These are phyloP conservation scores for Pilasporangium apinafurcum DNA, from an alignment of 352 stramenopile species.

Conservation along the genomic window DNA sequence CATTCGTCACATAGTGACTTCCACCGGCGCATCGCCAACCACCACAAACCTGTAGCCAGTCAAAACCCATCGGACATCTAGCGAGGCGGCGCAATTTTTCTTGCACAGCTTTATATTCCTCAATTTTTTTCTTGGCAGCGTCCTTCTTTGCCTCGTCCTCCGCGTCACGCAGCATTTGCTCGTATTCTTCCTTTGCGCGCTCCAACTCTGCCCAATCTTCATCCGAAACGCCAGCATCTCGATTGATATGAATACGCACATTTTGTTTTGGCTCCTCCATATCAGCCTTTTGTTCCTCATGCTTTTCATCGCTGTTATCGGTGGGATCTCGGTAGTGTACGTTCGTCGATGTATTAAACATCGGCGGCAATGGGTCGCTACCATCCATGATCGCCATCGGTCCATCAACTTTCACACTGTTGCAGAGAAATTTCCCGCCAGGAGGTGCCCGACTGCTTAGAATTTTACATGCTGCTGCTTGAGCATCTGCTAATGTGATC, in stretches of 20 bases:
- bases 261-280: constrained; percentile 8
- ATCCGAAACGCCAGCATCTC: constrained; percentile 55
- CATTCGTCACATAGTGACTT: constrained; percentile 68
- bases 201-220: constrained; percentile 64
- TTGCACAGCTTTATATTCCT: constrained; percentile 29
- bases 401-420: constrained; percentile 1
- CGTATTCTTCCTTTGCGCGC: constrained; percentile 46
- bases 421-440: constrained; percentile 16
- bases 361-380: not conserved
- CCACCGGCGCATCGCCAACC: constrained; percentile 82
- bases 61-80: constrained; percentile 57
- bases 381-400: constrained; percentile 1
- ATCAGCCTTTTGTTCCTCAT: constrained; percentile 6
- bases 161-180: constrained; percentile 20
- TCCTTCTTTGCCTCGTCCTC: constrained; percentile 8
- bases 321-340: constrained; percentile 6
- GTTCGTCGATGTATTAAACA: not conserved
- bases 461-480: constrained; percentile 20
- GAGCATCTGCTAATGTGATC: constrained; percentile 37
- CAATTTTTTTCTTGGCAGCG: constrained; percentile 16
- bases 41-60: constrained; percentile 45
- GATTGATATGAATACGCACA: constrained; percentile 4
- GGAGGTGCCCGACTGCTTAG: constrained; percentile 34
- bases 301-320: constrained; percentile 6
- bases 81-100: constrained; percentile 56